phyloP scores from a whole-genome alignment of 331 rosid genomes.

The Pyracantha coccinea region DNA sequence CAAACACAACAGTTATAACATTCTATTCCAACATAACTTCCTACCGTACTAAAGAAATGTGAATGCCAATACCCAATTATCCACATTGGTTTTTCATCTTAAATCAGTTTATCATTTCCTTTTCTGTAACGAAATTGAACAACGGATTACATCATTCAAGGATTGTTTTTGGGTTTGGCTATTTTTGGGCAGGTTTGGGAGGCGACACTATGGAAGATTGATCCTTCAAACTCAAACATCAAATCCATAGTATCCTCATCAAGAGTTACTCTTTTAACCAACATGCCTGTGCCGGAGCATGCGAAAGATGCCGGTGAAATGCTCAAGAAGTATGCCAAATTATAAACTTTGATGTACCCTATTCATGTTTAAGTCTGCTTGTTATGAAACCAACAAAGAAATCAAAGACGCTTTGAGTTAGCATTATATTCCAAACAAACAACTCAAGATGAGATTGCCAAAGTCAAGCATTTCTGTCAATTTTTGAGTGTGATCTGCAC shows the following conservation, averaged over 20 bases:
- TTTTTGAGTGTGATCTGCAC: neutral
- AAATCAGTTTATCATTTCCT: neutral
- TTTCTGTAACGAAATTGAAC: neutral
- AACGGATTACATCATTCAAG: neutral
- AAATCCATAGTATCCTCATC: constrained; percentile 58
- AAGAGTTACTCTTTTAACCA: constrained; percentile 66
- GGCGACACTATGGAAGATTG: constrained; percentile 54
- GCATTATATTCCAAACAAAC: neutral
- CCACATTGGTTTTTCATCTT: neutral
- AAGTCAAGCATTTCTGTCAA: neutral
- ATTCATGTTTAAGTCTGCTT: neutral
- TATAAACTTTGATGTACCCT: neutral
- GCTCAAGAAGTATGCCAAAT: constrained; percentile 45
- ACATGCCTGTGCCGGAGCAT: constrained; percentile 61
- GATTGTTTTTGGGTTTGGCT: neutral
- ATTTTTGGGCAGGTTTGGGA: constrained; percentile 69
- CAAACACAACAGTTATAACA: no score
- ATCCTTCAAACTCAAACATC: constrained; percentile 41
- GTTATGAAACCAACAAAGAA: neutral
- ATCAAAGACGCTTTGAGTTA: neutral
- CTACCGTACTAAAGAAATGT: neutral
- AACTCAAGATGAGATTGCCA: neutral
- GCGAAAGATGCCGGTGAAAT: constrained; percentile 39
- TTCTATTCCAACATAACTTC: neutral
- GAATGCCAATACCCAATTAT: neutral